These are phyloP conservation scores for Hypoxylon sp. DNA, from an alignment of 2,329 filamentous ascomycete species.

Conservation along the genomic window DNA sequence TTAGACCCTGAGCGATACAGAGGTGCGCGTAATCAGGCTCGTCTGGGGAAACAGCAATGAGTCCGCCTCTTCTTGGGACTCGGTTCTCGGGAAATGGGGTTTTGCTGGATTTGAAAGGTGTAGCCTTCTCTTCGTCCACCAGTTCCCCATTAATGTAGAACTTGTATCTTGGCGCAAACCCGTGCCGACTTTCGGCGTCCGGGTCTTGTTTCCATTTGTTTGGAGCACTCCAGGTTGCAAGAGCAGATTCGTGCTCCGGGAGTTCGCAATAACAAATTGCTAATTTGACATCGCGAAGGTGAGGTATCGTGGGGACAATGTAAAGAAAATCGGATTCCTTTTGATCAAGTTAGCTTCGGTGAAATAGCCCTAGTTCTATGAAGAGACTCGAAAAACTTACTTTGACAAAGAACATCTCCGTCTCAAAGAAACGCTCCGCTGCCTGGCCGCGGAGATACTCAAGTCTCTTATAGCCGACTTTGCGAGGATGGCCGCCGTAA, in stretches of 20 bases:
- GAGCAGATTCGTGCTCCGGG: constrained; percentile 65
- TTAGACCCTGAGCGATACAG: constrained; percentile 71
- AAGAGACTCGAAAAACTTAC: constrained; percentile 57
- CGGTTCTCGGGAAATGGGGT: constrained; percentile 69
- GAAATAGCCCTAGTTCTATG: too few species aligned
- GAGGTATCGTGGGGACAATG: constrained; percentile 70
- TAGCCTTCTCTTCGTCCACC: constrained; percentile 66
- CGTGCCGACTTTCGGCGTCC: constrained; percentile 65
- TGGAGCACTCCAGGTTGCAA: constrained; percentile 59
- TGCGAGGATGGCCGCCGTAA: constrained; percentile 64
- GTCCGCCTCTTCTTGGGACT: constrained; percentile 67
- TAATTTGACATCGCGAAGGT: constrained; percentile 70
- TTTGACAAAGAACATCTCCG: constrained; percentile 78
- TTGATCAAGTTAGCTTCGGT: constrained; percentile 37
- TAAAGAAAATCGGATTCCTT: constrained; percentile 75
- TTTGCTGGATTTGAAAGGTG: constrained; percentile 64
- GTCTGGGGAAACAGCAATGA: constrained; percentile 67
- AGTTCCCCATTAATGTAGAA: constrained; percentile 71
- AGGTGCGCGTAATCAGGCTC: constrained; percentile 71
- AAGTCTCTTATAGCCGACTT: constrained; percentile 61
- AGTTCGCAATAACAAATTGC: constrained; percentile 73
- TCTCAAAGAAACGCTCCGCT: constrained; percentile 68
- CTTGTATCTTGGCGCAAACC: constrained; percentile 70
- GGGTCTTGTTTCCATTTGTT: constrained; percentile 74
- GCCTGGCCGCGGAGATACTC: constrained; percentile 66